Base-by-base conservation (phyloP, 1,139 yeast genomes). In the Arxiozyma bovina region DNA sequence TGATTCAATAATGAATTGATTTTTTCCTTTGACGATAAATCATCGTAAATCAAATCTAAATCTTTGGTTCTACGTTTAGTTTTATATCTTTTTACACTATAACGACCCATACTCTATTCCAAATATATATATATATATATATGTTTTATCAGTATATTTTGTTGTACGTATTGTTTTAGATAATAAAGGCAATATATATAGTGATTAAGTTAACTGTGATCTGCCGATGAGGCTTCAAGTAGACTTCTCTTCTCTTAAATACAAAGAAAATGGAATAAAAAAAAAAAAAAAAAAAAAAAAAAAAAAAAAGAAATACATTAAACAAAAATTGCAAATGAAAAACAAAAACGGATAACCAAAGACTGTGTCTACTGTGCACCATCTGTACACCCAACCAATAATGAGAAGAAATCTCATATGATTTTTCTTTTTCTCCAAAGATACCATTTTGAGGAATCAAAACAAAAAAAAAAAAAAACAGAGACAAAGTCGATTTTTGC, bases 1-100 rank as follows among this genome's bases (percentile, higher is more conserved):
- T 91, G 98, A 68, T 87, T 81, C 68, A 86, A 80, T 57, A 91
- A 75, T 52, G 77, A 74, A 52, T 76, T 70, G 54, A 89, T 84
- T 25, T 85, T 74, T 53, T 85, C 85, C 53, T 80, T 77, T 18
- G 82, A 73, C 8, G 85, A 75, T 58, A 93, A 72, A 66, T 93
- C 99, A 49, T 81, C 77, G 66, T 85, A 81, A 61, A 93, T 85
- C 65, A 85, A 81, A 69, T 93, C 99, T 60, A 88, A 74, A 65
- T 90, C 97, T 68, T 90, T 82, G 2, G 87, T 82, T 77, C 89
- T 81, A 77, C 94, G 82, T 71, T 86, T 86, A 7, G 91, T 85
- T 76, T 86, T 86, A 67, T 85, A 86, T 75, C 82, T 72, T 66
- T 75, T 85, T 25, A 86, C 90, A 58, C 91, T 83, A 67, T 87